Percentiles rank a stretch among this genome's conserved stretches.
phyloP scores from a whole-genome alignment of 2,329 filamentous ascomycete genomes.

The Neurospora sp. region DNA sequence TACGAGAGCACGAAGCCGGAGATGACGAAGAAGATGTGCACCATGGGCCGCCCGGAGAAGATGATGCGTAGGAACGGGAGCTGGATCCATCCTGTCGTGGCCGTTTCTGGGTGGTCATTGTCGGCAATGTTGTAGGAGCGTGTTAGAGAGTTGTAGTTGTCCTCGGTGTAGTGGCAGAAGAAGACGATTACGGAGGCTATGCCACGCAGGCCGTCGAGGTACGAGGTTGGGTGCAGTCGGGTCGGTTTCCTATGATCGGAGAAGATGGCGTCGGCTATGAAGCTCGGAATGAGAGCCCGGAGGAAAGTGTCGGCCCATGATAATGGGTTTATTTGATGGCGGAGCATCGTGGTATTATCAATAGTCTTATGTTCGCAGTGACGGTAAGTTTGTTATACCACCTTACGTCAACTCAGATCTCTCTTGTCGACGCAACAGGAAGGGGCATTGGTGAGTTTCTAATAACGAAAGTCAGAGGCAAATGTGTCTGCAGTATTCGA shows the following conservation, averaged over 20 bases:
- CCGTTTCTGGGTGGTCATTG: constrained; percentile 13
- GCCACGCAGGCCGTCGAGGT: constrained; percentile 40
- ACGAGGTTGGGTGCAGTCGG: constrained; percentile 31
- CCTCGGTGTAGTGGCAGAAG: constrained; percentile 36
- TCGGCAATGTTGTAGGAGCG: constrained; percentile 27
- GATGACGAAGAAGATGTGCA: constrained; percentile 42
- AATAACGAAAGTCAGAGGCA: background rate
- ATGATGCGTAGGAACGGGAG: constrained; percentile 34
- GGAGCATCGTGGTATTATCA: background rate
- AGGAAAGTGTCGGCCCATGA: constrained; percentile 7
- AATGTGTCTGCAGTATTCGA: background rate
- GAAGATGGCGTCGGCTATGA: constrained; percentile 23
- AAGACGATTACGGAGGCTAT: constrained; percentile 38
- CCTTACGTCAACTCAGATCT: background rate
- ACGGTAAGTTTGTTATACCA: background rate
- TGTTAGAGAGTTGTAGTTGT: constrained; percentile 25
- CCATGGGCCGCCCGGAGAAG: constrained; percentile 36
- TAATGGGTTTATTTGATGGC: background rate
- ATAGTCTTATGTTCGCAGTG: background rate
- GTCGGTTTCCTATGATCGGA: constrained; percentile 20
- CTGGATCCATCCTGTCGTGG: constrained; percentile 27
- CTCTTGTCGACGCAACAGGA: background rate
- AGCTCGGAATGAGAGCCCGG: constrained; percentile 23
- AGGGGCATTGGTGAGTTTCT: background rate
- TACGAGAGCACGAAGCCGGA: constrained; percentile 38